A percentile compares a stretch with the other conserved stretches of the same genome.
Conservation (phyloP, 306 rosid genomes). For the Acacia confusa region DNA sequence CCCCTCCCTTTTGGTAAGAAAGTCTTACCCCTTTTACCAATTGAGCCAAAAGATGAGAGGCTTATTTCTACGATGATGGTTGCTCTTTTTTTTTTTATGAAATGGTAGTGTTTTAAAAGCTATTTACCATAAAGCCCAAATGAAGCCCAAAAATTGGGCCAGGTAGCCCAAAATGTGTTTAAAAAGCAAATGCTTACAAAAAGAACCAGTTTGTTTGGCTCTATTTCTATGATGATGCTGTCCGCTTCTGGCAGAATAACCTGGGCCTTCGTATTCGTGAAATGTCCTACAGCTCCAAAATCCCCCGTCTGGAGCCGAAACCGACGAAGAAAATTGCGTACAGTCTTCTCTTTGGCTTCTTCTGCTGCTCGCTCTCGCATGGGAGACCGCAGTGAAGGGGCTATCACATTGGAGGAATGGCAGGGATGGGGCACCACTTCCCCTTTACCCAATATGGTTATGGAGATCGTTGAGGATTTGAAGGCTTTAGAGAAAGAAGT, state of each 20-base stretch:
- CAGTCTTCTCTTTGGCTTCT: conserved; percentile 16
- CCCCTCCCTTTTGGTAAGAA: too few species aligned
- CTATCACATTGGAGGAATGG: conserved; percentile 81
- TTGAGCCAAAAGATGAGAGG: too few species aligned
- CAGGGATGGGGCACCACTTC: conserved; percentile 84
- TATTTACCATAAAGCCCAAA: background rate
- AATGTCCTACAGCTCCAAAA: conserved; percentile 8
- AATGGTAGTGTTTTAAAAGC: background rate
- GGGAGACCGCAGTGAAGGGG: conserved; percentile 24
- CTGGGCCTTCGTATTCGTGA: conserved; percentile 36
- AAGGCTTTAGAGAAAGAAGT: conserved; percentile 56
- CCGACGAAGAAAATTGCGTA: conserved; percentile 27
- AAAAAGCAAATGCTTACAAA: background rate
- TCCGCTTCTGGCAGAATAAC: background rate
- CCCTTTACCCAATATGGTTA: conserved; percentile 63
- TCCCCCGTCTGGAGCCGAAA: conserved; percentile 24
- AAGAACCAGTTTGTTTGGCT: background rate
- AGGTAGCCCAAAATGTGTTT: background rate
- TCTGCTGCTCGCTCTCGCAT: conserved; percentile 32
- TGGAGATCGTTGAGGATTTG: conserved; percentile 63
- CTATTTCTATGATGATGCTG: background rate
- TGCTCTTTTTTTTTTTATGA: background rate
- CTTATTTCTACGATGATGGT: too few species aligned
- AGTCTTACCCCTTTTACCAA: too few species aligned
- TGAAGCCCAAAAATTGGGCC: background rate